Evolutionary conservation across 176 grass and related monocot species (phyloP).

Genomic region (Aegilops bicornis): DNA sequence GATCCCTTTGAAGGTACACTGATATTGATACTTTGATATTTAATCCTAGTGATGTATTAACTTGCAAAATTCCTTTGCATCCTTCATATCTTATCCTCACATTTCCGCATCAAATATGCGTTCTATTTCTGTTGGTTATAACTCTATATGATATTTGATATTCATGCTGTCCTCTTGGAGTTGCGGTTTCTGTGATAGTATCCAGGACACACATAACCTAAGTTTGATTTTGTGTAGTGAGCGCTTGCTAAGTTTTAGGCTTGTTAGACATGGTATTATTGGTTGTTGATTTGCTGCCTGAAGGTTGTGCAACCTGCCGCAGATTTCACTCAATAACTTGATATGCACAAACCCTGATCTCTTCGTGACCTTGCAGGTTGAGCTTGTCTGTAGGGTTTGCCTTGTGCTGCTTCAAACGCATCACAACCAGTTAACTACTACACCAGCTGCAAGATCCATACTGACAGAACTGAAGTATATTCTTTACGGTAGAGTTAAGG

Average conservation of each 20-base stretch:
- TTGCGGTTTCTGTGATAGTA: too few species aligned
- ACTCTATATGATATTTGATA: constrained; percentile 4
- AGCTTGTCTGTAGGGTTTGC: constrained; percentile 82
- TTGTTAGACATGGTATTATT: neutral
- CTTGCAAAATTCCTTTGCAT: neutral
- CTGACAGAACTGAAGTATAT: constrained; percentile 61
- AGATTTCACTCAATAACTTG: neutral
- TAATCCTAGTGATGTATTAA: neutral
- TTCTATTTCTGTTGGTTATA: neutral
- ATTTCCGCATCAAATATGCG: neutral
- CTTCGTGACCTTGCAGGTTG: constrained; percentile 58
- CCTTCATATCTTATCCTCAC: neutral
- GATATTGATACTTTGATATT: neutral
- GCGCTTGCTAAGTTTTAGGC: neutral
- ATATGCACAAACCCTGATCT: constrained; percentile 11
- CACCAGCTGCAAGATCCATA: constrained; percentile 62
- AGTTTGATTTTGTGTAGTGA: neutral
- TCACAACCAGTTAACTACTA: constrained; percentile 83
- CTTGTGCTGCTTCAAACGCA: constrained; percentile 87
- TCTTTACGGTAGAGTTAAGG: constrained; percentile 79
- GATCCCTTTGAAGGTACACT: constrained; percentile 68
- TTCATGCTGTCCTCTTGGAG: neutral
- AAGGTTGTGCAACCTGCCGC: neutral
- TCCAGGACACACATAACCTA: neutral
- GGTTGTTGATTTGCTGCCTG: neutral